These are phyloP conservation scores for Fulvia fulva DNA, from an alignment of 2,329 filamentous ascomycete species.

Conservation along the genomic window DNA sequence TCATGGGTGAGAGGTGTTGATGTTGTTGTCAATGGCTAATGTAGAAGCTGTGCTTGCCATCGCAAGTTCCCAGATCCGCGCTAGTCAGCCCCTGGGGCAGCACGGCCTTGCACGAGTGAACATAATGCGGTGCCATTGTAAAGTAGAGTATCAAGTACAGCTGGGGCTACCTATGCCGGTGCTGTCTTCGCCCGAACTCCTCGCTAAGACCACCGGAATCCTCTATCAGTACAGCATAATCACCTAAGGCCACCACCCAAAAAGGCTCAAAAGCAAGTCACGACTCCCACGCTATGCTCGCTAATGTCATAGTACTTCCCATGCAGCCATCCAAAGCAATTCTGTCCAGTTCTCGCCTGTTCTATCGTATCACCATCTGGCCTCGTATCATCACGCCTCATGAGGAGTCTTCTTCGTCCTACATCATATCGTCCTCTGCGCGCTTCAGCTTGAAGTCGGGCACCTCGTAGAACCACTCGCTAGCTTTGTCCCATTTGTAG, in stretches of 20 bases:
- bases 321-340: neutral
- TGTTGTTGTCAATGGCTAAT: too few relatives aligned
- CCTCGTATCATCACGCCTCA: neutral
- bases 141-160: neutral
- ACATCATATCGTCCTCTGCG: conserved; percentile 41
- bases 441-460: conserved; percentile 75
- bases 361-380: neutral
- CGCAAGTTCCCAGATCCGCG: neutral
- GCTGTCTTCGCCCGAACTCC: conserved; percentile 1
- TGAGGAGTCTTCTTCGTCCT: neutral
- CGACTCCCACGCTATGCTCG: conserved; percentile 2
- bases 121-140: neutral
- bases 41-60: neutral
- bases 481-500: conserved; percentile 78
- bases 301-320: neutral
- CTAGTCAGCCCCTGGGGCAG: neutral
- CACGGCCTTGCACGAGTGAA: neutral
- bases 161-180: neutral
- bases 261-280: neutral
- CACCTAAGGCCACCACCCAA: neutral
- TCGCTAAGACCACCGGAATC: neutral
- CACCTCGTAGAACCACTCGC: conserved; percentile 77
- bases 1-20: too few relatives aligned
- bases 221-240: neutral
- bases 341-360: neutral